These are phyloP conservation scores for Cladophialophora immunda DNA, from an alignment of 2,329 filamentous ascomycete genomes.

Conservation along the genomic window DNA sequence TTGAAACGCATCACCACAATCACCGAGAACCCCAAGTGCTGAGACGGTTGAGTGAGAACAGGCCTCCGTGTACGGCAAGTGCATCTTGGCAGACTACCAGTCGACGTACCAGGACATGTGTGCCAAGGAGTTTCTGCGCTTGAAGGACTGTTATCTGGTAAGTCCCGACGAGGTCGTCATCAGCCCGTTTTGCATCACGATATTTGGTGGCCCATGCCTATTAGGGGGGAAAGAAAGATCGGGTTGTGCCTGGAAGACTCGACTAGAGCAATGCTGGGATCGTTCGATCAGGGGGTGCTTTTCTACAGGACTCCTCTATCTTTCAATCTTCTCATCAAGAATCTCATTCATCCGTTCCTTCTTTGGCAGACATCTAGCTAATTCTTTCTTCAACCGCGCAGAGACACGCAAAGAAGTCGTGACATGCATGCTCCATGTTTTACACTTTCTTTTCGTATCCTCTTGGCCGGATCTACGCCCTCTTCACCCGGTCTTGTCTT, in stretches of 20 bases:
- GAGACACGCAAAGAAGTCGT: constrained; percentile 63
- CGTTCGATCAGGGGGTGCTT: too few relatives aligned
- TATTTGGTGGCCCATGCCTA: neutral
- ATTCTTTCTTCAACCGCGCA: constrained; percentile 41
- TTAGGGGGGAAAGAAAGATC: neutral
- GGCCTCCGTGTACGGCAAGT: constrained; percentile 89
- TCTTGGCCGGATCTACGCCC: constrained; percentile 12
- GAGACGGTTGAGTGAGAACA: too few relatives aligned
- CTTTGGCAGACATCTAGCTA: constrained; percentile 18
- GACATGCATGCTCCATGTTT: constrained; percentile 20
- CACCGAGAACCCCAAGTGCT: too few relatives aligned
- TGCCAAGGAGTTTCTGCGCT: constrained; percentile 78
- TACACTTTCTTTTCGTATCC: constrained; percentile 9
- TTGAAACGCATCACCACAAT: too few relatives aligned
- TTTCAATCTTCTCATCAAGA: constrained; percentile 3
- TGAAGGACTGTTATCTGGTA: constrained; percentile 91
- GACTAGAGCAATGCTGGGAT: too few relatives aligned
- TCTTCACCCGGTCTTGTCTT: constrained; percentile 7
- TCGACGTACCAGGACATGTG: constrained; percentile 92
- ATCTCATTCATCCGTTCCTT: neutral
- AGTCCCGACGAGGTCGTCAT: constrained; percentile 43
- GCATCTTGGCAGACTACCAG: constrained; percentile 89
- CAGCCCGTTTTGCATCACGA: constrained; percentile 3
- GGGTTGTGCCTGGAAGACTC: neutral
- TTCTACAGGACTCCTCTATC: neutral